These are phyloP conservation scores for Sungouiella thailandica DNA, from an alignment of 805 yeast genomes.

Conservation along the genomic window DNA sequence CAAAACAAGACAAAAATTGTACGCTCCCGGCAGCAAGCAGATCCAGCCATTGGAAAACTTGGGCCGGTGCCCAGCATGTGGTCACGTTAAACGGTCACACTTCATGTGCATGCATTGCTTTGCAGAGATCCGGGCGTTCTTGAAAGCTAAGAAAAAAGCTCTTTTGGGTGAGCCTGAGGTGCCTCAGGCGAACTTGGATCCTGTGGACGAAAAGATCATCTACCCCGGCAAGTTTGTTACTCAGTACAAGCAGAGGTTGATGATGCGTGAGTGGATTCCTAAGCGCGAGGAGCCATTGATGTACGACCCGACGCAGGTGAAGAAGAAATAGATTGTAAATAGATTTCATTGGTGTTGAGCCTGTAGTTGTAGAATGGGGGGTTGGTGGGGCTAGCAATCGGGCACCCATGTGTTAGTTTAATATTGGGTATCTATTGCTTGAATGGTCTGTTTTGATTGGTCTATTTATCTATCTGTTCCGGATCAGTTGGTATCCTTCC, in stretches of 20 bases:
- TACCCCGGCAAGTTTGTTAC: slow-evolving; percentile 67
- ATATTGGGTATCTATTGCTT: neutral
- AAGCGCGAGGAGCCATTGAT: slow-evolving; percentile 38
- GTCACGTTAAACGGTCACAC: slow-evolving; percentile 85
- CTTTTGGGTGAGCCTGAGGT: slow-evolving; percentile 25
- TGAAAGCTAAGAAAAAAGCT: slow-evolving; percentile 49
- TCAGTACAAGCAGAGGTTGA: slow-evolving; percentile 25
- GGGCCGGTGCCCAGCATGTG: slow-evolving; percentile 94
- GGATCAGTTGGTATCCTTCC: too few relatives aligned
- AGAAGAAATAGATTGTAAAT: slow-evolving; percentile 9
- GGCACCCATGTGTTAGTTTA: too few relatives aligned
- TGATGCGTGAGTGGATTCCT: slow-evolving; percentile 41
- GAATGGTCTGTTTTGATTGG: too few relatives aligned
- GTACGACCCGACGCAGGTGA: slow-evolving; percentile 25
- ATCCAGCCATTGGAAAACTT: slow-evolving; percentile 69
- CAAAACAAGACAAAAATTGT: slow-evolving; percentile 77
- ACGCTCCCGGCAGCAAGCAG: slow-evolving; percentile 81
- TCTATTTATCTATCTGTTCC: too few relatives aligned
- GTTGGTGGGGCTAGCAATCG: too few relatives aligned
- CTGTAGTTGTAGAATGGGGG: too few relatives aligned
- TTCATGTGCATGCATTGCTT: slow-evolving; percentile 92
- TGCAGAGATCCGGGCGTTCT: slow-evolving; percentile 67
- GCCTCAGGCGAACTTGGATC: slow-evolving; percentile 45
- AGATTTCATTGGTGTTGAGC: neutral
- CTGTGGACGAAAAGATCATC: slow-evolving; percentile 56